phyloP scores from a whole-genome alignment of 345 rosid genomes.

The Eucalyptus erythrocorys region DNA sequence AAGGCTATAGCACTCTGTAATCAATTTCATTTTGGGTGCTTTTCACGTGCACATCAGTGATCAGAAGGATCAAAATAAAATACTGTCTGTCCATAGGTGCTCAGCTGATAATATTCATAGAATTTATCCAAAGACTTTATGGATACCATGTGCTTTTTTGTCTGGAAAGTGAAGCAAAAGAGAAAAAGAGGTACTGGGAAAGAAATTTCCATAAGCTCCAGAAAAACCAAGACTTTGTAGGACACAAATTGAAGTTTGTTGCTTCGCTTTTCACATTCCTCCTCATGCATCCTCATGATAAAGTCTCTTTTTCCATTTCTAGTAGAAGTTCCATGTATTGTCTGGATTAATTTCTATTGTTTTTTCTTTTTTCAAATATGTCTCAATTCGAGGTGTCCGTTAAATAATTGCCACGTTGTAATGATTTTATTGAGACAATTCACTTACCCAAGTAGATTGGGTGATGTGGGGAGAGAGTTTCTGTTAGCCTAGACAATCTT shows the following conservation, averaged over 20 bases:
- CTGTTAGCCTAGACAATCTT: not conserved
- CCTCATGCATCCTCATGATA: not conserved
- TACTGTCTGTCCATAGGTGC: accelerated
- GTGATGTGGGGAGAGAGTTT: not conserved
- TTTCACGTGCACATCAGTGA: not conserved
- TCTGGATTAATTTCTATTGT: no score
- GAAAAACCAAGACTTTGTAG: not conserved
- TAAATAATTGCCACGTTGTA: not conserved
- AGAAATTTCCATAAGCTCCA: no score
- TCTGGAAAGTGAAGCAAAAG: not conserved
- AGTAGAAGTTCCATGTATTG: no score
- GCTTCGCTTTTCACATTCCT: no score
- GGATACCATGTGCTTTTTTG: not conserved
- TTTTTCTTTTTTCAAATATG: no score
- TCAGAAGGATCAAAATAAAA: not conserved
- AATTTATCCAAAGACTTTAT: no score
- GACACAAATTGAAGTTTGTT: no score
- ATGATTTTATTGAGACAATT: not conserved
- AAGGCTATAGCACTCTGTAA: not conserved
- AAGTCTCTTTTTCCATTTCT: not conserved
- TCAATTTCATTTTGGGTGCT: not conserved
- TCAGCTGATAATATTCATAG: not conserved
- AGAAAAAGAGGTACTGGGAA: no score
- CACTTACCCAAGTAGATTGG: no score
- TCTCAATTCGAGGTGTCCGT: not conserved